Conservation (phyloP, 2,329 filamentous ascomycete species). For the Fusarium liriodendri region DNA sequence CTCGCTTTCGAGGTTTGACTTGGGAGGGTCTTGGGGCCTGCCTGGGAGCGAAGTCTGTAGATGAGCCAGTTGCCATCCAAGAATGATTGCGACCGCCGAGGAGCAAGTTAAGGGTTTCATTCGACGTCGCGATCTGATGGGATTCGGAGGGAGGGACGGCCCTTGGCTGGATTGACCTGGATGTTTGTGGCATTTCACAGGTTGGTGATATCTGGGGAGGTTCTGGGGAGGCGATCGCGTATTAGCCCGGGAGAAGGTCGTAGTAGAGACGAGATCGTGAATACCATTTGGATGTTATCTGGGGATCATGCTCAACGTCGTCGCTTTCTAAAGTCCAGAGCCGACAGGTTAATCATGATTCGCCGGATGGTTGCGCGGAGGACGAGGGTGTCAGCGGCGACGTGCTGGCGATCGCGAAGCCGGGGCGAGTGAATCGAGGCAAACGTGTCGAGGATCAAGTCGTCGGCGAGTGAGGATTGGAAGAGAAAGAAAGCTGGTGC, state of each 20-base stretch:
- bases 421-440: slow-evolving; percentile 1
- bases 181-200: slow-evolving; percentile 42
- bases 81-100: slow-evolving; percentile 49
- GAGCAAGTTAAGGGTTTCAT: slow-evolving; percentile 55
- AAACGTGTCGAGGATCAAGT: not conserved
- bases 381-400: not conserved
- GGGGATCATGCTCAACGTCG: slow-evolving; percentile 40
- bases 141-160: slow-evolving; percentile 24
- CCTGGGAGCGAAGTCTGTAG: slow-evolving; percentile 16
- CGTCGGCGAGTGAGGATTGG: not conserved
- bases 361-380: slow-evolving; percentile 12
- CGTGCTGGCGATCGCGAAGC: slow-evolving; percentile 11
- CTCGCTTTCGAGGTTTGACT: slow-evolving; percentile 37
- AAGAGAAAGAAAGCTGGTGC: not conserved
- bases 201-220: slow-evolving; percentile 14
- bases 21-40: slow-evolving; percentile 10
- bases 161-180: slow-evolving; percentile 29
- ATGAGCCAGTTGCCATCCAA: slow-evolving; percentile 42
- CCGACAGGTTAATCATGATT: slow-evolving; percentile 37
- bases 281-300: slow-evolving; percentile 34
- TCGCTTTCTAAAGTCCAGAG: slow-evolving; percentile 37
- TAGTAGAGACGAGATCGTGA: not conserved
- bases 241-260: slow-evolving; percentile 5
- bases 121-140: slow-evolving; percentile 52
- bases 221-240: slow-evolving; percentile 10